A percentile compares a stretch with the other conserved stretches of the same genome.
phyloP scores from a whole-genome alignment of 1,284 basidiomycete species.

The Amylostereum areolatum region DNA sequence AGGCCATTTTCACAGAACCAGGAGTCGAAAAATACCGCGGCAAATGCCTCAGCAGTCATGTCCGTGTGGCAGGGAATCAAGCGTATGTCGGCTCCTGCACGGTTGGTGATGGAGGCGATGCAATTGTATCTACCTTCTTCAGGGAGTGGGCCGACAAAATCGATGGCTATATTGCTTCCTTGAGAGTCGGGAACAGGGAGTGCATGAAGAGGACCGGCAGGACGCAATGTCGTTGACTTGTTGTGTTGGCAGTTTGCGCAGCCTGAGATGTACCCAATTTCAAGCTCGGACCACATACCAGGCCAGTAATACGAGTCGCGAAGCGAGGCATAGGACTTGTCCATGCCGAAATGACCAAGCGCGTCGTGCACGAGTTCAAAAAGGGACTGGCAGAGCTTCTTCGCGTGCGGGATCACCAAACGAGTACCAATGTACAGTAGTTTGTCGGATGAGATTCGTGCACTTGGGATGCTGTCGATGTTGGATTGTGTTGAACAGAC shows the following conservation, averaged over 20 bases:
- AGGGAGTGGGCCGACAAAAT: conserved; percentile 38
- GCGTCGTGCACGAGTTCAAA: too few relatives aligned
- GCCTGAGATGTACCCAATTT: neutral
- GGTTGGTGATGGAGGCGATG: conserved; percentile 30
- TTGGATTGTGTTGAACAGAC: too few relatives aligned
- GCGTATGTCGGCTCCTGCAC: conserved; percentile 29
- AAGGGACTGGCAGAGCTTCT: too few relatives aligned
- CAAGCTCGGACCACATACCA: neutral
- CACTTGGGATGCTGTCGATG: too few relatives aligned
- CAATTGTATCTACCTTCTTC: conserved; percentile 27
- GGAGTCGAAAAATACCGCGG: conserved; percentile 24
- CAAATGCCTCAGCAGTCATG: conserved; percentile 25
- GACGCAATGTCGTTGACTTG: conserved; percentile 11
- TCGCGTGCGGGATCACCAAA: too few relatives aligned
- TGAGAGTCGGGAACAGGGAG: conserved; percentile 18
- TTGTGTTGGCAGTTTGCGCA: conserved; percentile 17
- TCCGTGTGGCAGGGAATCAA: conserved; percentile 23
- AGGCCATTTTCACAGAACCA: conserved; percentile 38
- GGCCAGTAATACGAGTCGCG: neutral
- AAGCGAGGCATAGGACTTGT: too few relatives aligned
- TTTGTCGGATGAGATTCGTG: too few relatives aligned
- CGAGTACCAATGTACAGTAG: too few relatives aligned
- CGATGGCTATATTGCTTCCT: conserved; percentile 28
- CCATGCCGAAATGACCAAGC: too few relatives aligned
- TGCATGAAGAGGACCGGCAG: conserved; percentile 17